Conservation (phyloP, 768 basidiomycete species). For the Mycena alexandri region DNA sequence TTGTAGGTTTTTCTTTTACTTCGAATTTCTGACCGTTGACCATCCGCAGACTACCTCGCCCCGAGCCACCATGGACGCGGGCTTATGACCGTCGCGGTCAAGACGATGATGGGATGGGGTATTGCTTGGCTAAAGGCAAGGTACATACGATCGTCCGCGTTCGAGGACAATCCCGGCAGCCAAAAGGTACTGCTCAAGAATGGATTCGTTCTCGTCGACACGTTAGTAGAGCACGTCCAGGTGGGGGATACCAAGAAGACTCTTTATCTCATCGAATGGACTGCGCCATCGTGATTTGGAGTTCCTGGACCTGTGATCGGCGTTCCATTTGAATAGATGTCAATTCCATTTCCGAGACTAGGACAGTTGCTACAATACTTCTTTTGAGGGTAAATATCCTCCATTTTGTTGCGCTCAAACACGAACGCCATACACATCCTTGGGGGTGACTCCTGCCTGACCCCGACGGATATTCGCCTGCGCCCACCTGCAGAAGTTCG, state of each 20-base stretch:
- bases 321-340: too few species aligned
- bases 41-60: slow-evolving; percentile 60
- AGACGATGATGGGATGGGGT: slow-evolving; percentile 56
- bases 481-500: slow-evolving; percentile 72
- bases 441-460: slow-evolving; percentile 79
- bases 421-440: slow-evolving; percentile 84
- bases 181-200: slow-evolving; percentile 30
- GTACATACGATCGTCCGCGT: slow-evolving; percentile 50
- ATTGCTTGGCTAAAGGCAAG: slow-evolving; percentile 61
- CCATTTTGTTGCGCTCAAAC: slow-evolving; percentile 47
- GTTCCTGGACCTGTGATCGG: too few species aligned
- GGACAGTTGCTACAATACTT: slow-evolving; percentile 19
- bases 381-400: background rate
- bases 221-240: slow-evolving; percentile 20
- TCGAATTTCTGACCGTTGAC: background rate
- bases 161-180: slow-evolving; percentile 32
- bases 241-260: slow-evolving; percentile 5
- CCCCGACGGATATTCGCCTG: slow-evolving; percentile 89
- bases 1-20: slow-evolving; percentile 48
- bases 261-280: slow-evolving; percentile 1
- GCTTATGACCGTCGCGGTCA: slow-evolving; percentile 65
- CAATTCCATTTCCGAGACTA: background rate
- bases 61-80: slow-evolving; percentile 65
- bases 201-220: slow-evolving; percentile 21
- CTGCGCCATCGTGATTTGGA: too few species aligned